phyloP scores from a whole-genome alignment of 1,284 basidiomycete species.

The Gomphus bonarii region DNA sequence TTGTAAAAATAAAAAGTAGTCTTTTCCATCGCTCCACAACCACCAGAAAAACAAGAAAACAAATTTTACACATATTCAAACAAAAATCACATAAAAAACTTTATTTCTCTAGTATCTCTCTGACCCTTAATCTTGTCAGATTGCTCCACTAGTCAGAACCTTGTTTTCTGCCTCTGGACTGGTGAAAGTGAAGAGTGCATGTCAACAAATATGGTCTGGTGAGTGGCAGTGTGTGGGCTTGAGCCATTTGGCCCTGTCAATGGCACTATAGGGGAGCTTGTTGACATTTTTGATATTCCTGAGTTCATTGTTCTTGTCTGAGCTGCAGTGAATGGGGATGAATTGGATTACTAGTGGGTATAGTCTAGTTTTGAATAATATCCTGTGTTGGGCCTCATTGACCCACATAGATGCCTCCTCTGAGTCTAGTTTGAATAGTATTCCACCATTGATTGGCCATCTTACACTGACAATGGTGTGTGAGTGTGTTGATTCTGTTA shows the following conservation, averaged over 20 bases:
- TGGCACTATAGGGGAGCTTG: neutral
- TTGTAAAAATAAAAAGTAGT: no score
- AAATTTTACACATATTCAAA: no score
- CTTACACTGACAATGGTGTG: neutral
- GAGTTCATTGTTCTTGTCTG: neutral
- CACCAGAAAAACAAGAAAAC: no score
- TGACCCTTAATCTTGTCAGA: no score
- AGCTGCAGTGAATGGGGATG: neutral
- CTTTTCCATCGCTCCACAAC: no score
- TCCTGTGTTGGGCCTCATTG: neutral
- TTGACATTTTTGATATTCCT: neutral
- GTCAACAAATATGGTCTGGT: neutral
- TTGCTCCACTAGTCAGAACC: no score
- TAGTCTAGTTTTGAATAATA: neutral
- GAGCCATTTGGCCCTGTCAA: neutral
- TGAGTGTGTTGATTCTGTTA: no score
- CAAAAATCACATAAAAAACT: no score
- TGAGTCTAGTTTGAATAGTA: conserved; percentile 4
- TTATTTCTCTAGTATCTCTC: no score
- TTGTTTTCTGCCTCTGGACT: no score
- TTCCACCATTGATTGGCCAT: neutral
- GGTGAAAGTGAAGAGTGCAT: neutral
- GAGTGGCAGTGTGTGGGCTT: neutral
- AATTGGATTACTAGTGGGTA: neutral
- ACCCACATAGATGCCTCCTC: conserved; percentile 11